Percentiles rank a stretch among this genome's conserved stretches.
These are phyloP conservation scores for Talaromyces sp. DNA, from an alignment of 2,329 filamentous ascomycete genomes.

Conservation along the genomic window DNA sequence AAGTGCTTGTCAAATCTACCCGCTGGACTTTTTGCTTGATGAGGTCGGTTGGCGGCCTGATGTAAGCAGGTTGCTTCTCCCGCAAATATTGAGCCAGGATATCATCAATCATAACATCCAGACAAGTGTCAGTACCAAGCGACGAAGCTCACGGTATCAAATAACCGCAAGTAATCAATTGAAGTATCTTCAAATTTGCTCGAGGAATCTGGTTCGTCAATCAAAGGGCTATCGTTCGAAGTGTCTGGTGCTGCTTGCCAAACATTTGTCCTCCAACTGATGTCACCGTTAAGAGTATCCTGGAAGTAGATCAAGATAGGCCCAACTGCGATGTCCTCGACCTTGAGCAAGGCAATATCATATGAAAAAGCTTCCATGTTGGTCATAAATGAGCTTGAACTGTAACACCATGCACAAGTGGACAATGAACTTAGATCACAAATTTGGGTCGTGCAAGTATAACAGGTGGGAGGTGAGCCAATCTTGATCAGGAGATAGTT, in stretches of 20 bases:
- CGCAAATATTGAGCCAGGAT: conserved; percentile 71
- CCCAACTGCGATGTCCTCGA: background rate
- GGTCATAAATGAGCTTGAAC: background rate
- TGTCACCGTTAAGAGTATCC: background rate
- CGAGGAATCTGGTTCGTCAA: background rate
- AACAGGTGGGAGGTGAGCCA: background rate
- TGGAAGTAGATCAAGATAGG: background rate
- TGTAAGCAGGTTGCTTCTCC: conserved; percentile 73
- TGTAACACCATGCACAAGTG: background rate
- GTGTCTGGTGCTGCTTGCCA: background rate
- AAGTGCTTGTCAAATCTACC: background rate
- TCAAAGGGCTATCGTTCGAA: background rate
- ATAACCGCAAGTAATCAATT: background rate
- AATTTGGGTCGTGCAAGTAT: background rate
- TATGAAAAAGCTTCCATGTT: background rate
- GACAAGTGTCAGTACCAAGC: background rate
- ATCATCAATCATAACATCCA: conserved; percentile 63
- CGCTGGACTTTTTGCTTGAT: conserved; percentile 63
- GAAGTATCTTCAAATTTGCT: background rate
- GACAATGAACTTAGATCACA: background rate
- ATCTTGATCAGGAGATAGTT: background rate
- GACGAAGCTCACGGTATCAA: background rate
- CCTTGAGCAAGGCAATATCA: background rate
- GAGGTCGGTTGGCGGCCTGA: conserved; percentile 79
- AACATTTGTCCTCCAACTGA: background rate